Evolutionary conservation across 768 basidiomycete species (phyloP), one percentile per base, ranked within the genome.

Genomic region (Boletellus sp.): DNA sequence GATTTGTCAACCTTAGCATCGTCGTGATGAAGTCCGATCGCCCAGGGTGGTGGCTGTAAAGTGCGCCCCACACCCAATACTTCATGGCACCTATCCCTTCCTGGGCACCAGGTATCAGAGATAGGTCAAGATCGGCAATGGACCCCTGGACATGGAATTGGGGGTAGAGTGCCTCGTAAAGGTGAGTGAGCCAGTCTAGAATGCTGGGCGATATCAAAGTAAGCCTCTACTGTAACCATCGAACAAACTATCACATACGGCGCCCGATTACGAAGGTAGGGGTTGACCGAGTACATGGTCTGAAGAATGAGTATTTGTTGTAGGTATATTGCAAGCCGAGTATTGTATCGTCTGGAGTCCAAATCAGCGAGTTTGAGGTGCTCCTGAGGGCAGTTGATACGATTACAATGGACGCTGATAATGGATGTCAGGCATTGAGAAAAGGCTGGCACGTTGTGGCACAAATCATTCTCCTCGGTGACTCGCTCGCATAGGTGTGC

Each of bases 91-190:
- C 57, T 2, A 76, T 62, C 4, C 66, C 71, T 19, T 62, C 60
- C 1, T 59, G 56, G 31, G 70, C 70, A 48, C 76, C 72, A 1
- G 75, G 74, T 24, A 80, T 74, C 11, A 52, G 28, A 2, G 54
- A 52, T 9, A 66, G 47, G 32, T 73, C 64, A 1, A 81, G 60
- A 39, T 65, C 54, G 0, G 71, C 60, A 0, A 61, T 45, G 0
- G 76, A 72, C 5, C 83, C 84, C 37, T 81, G 66, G 16, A 61
- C 48, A 48, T 76, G 65, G 42, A 61, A 70, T 1, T 76, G 60
- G 3, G 84, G 83, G 51, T 74, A 70, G 6, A 84, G 42, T 1
- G 74, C 71, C 17, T 79, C 75, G 46, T 81, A 77, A 0, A 85
- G 62, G 23, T 66, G 70, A 4, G 54, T 57, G 8, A 83, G 62